phyloP scores from a whole-genome alignment of 768 basidiomycete species.

The Psilocybe azurescens region DNA sequence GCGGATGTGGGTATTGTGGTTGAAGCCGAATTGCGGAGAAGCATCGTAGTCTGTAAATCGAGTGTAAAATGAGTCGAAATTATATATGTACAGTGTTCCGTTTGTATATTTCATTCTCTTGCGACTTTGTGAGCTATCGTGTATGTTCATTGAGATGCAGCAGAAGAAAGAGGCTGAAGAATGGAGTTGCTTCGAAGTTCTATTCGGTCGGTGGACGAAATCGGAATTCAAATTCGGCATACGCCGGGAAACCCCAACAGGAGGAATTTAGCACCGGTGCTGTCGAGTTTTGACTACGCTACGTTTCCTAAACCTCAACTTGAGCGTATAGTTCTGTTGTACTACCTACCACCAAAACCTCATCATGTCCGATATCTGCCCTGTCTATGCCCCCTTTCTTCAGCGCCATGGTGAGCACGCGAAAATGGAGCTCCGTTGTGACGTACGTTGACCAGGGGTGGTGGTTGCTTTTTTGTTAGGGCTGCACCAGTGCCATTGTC shows the following conservation, averaged over 20 bases:
- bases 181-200: no score
- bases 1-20: slow-evolving; percentile 14
- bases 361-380: slow-evolving; percentile 67
- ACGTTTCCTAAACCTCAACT: slow-evolving; percentile 23
- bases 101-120: background rate
- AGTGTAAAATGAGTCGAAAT: background rate
- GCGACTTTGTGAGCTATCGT: background rate
- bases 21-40: background rate
- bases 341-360: slow-evolving; percentile 7
- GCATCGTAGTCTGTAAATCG: background rate
- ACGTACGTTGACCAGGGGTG: slow-evolving; percentile 20
- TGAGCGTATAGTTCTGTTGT: slow-evolving; percentile 16
- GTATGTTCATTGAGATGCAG: no score
- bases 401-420: slow-evolving; percentile 82
- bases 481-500: slow-evolving; percentile 95
- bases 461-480: slow-evolving; percentile 51
- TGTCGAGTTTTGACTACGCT: slow-evolving; percentile 17
- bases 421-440: slow-evolving; percentile 8
- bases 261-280: slow-evolving; percentile 12
- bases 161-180: background rate
- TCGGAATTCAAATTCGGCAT: slow-evolving; percentile 21
- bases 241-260: background rate
- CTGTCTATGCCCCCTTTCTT: slow-evolving; percentile 98
- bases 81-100: background rate
- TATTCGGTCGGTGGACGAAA: slow-evolving; percentile 1